Evolutionary conservation across 1,139 yeast species (phyloP).

Genomic region (Candida neerlandica): DNA sequence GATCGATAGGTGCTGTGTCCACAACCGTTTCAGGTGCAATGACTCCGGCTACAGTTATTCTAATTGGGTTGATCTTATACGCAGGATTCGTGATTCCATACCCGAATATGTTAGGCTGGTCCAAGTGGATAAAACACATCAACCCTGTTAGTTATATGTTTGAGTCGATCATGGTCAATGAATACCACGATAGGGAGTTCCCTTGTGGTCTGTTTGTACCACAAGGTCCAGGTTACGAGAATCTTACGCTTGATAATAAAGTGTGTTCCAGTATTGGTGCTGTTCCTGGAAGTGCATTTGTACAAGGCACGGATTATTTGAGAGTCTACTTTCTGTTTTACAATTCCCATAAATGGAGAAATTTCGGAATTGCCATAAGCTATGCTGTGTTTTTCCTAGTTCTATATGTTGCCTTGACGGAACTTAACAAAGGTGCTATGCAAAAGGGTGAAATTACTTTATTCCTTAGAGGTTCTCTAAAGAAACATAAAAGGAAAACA

Average conservation of each 20-base stretch:
- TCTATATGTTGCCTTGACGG: constrained; percentile 61
- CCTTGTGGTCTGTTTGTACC: constrained; percentile 50
- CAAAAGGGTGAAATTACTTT: constrained; percentile 75
- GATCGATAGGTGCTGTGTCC: constrained; percentile 58
- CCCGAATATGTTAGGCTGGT: constrained; percentile 62
- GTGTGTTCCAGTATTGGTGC: constrained; percentile 73
- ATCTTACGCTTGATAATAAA: constrained; percentile 29
- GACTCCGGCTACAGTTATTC: constrained; percentile 59
- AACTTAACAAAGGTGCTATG: constrained; percentile 72
- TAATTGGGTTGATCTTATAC: constrained; percentile 54
- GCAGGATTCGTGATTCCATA: constrained; percentile 62
- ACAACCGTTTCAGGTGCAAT: constrained; percentile 58
- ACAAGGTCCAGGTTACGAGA: constrained; percentile 51
- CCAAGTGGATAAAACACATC: constrained; percentile 59
- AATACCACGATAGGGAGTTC: constrained; percentile 50
- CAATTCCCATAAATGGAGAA: constrained; percentile 77
- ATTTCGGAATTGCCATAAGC: constrained; percentile 69
- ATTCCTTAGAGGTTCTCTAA: constrained; percentile 59
- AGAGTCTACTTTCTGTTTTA: constrained; percentile 49
- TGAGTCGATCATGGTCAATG: constrained; percentile 57
- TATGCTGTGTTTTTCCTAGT: constrained; percentile 57
- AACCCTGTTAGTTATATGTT: constrained; percentile 60
- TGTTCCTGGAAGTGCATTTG: constrained; percentile 52
- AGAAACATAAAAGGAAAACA: constrained; percentile 28
- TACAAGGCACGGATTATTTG: constrained; percentile 64